These are phyloP conservation scores for Forsythia viridissima DNA, from an alignment of 257 asterid species.

Conservation along the genomic window DNA sequence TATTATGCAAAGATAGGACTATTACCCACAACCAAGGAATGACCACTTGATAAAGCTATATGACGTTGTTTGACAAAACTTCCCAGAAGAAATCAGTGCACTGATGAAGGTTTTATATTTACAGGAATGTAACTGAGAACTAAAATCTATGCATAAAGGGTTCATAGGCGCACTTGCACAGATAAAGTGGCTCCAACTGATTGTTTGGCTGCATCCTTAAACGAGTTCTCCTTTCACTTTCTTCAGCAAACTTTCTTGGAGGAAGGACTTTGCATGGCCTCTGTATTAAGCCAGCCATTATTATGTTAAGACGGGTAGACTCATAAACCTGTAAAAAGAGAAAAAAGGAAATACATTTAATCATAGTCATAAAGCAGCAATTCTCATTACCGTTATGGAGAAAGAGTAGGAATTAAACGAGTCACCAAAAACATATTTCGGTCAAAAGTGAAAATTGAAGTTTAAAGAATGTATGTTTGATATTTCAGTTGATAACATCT, in stretches of 20 bases:
- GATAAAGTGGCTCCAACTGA: conserved; percentile 57
- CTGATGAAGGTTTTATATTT: not conserved
- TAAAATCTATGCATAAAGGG: conserved; percentile 16
- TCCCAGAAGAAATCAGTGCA: not conserved
- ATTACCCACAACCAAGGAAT: not conserved
- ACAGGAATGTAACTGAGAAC: conserved; percentile 20
- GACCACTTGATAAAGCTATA: not conserved
- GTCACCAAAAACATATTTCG: too few species aligned
- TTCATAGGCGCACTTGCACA: conserved; percentile 80
- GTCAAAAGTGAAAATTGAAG: not conserved
- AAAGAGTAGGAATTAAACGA: too few species aligned
- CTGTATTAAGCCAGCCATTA: conserved; percentile 72
- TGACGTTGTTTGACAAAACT: not conserved
- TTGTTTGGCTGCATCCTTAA: conserved; percentile 41
- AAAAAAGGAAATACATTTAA: not conserved
- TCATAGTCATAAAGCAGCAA: not conserved
- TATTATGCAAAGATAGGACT: not conserved
- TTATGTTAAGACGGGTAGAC: conserved; percentile 55
- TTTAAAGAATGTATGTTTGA: not conserved
- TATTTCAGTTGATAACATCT: not conserved
- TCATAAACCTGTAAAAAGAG: conserved; percentile 69
- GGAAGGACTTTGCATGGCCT: conserved; percentile 85
- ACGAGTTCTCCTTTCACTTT: conserved; percentile 61
- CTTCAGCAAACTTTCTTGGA: conserved; percentile 76
- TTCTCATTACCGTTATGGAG: not conserved